Base-by-base conservation (phyloP, 305 asterid genomes). In the Striga hermonthica region DNA sequence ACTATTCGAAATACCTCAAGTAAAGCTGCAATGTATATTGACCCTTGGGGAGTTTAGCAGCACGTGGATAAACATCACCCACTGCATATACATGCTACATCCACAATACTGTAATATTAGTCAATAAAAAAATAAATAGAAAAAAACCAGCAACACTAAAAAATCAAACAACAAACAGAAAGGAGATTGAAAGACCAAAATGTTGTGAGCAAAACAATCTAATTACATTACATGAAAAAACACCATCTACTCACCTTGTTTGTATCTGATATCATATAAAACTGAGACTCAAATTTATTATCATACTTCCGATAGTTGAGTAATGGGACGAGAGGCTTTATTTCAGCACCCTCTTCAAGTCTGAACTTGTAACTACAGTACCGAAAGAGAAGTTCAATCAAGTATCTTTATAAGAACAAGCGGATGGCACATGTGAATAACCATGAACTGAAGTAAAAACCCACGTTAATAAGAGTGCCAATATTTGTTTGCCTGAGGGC, bases 31-130 rank as follows among this genome's bases (percentile, higher is more conserved):
- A 75, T 66, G 75, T 85, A 79, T 81, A 90, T 71, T 93, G 97
- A 63, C 97, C 99, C 94, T 90, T 93, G 22, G 99, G 97, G 76
- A 93, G 86, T 76, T 85, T 90, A 38, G 85, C 80, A 16, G 77
- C 57, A 6, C 77, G 81, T 65, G 99, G 99, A 88, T 93, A 93
- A 73, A 90, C 99, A 74, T 93, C 99, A 74, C 99, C 99, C 89
- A 73, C 72, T 69, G 96, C 78, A 78, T 83, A 78, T 57, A 90
- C 91, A 59, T 96, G 95, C 99, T 93, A 78, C 79, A 86, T 45
- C 35, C 39, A 68, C 36, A 68, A 76, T 55, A 56, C 31, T 22
- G 45, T 72, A 68, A 68, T 65, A 68, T 65, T 10, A 65, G 70
- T 67, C 31, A 22, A 66, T 70, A 72, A 34, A 53, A 22, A 22